Percentiles rank a stretch among this genome's conserved stretches.
Conservation (phyloP, 2,329 filamentous ascomycete genomes). For the Aphanoascus verrucosus region DNA sequence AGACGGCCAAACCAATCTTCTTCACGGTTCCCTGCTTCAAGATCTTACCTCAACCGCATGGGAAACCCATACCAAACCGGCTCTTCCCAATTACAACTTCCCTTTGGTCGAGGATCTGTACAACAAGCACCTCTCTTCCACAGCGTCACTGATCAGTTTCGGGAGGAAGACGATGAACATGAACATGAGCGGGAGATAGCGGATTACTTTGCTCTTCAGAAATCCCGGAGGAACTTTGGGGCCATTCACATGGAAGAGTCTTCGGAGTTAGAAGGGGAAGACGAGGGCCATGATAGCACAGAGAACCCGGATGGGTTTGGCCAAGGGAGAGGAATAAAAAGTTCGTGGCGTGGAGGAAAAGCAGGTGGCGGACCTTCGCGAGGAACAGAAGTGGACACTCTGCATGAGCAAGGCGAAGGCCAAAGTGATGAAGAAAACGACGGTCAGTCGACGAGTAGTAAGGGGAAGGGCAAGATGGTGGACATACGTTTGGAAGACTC, state of each 20-base stretch:
- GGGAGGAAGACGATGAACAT: conserved; percentile 85
- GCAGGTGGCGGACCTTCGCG: conserved; percentile 20
- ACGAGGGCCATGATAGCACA: conserved; percentile 35
- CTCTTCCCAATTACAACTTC: conserved; percentile 63
- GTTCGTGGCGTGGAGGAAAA: conserved; percentile 46
- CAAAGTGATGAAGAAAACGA: conserved; percentile 21
- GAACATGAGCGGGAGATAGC: conserved; percentile 83
- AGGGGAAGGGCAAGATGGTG: conserved; percentile 60
- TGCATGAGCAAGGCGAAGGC: conserved; percentile 29
- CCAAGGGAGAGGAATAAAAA: conserved; percentile 43
- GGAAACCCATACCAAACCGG: conserved; percentile 70
- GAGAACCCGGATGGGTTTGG: conserved; percentile 42
- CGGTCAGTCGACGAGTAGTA: conserved; percentile 35
- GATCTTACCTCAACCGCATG: conserved; percentile 42
- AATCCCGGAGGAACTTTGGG: conserved; percentile 79
- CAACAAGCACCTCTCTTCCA: conserved; percentile 82
- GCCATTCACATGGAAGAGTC: conserved; percentile 75
- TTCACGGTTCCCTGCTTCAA: conserved; percentile 41
- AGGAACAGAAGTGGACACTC: conserved; percentile 21
- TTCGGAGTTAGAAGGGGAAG: conserved; percentile 66
- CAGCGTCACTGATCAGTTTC: conserved; percentile 78
- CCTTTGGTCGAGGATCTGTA: conserved; percentile 63
- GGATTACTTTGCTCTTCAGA: conserved; percentile 86
- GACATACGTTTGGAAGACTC: conserved; percentile 73
- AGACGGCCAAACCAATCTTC: conserved; percentile 35